Evolutionary conservation across 1,284 basidiomycete genomes (phyloP).

Genomic region (Taiwanofungus camphoratus): DNA sequence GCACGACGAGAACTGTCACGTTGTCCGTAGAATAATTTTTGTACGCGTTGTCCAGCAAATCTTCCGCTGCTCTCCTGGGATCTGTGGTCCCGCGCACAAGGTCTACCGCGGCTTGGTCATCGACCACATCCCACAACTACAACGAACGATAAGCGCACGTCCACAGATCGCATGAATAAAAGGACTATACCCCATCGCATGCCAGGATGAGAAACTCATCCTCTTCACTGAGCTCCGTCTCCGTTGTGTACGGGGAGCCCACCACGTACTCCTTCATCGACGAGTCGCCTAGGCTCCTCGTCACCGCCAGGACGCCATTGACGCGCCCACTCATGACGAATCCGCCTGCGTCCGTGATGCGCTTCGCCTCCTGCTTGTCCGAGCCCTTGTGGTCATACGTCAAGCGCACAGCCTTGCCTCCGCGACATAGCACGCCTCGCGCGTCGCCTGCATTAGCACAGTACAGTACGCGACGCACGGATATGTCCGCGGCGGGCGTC

Average conservation of each 20-base stretch:
- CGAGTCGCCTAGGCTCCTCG: conserved; percentile 92
- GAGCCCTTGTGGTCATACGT: conserved; percentile 99
- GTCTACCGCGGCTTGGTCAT: conserved; percentile 90
- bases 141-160: background rate
- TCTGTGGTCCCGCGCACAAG: conserved; percentile 72
- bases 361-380: conserved; percentile 94
- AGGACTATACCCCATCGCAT: conserved; percentile 80
- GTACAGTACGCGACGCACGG: conserved; percentile 77
- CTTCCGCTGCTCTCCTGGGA: conserved; percentile 78
- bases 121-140: conserved; percentile 95
- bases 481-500: conserved; percentile 41
- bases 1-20: conserved; percentile 74
- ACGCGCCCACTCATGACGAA: conserved; percentile 99
- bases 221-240: conserved; percentile 84
- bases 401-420: conserved; percentile 85
- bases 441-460: conserved; percentile 97
- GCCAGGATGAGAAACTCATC: conserved; percentile 96
- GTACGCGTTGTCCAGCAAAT: conserved; percentile 83
- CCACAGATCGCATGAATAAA: background rate
- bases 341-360: conserved; percentile 96
- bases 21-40: conserved; percentile 89
- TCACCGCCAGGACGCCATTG: conserved; percentile 95
- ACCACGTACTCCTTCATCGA: conserved; percentile 99
- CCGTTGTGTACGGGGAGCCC: conserved; percentile 96
- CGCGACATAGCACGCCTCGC: conserved; percentile 83